Conservation (phyloP, 164 flowering plant species). For the Chimonanthus salicifolius region DNA sequence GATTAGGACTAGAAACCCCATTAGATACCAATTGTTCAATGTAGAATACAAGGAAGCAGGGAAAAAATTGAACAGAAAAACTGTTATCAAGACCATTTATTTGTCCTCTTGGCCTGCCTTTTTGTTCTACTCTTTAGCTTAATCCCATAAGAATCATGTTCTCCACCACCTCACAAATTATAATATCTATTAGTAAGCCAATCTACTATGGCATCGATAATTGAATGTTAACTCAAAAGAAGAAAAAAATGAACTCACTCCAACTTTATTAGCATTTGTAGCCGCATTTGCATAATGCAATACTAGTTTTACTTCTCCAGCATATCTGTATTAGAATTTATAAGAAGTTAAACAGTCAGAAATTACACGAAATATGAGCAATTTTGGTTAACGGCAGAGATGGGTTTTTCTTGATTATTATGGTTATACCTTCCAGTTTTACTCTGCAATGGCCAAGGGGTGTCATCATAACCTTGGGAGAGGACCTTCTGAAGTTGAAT, state of each 20-base stretch:
- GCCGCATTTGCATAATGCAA: conserved; percentile 55
- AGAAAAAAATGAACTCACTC: conserved; percentile 30
- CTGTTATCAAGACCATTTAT: no score
- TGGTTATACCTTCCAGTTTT: conserved; percentile 57
- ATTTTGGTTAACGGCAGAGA: background rate
- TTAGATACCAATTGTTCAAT: no score
- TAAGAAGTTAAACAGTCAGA: background rate
- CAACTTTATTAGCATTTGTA: background rate
- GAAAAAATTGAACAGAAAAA: no score
- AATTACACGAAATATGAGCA: background rate
- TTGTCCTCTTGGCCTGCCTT: no score
- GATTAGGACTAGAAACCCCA: no score
- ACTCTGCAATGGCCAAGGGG: conserved; percentile 60
- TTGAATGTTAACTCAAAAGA: background rate
- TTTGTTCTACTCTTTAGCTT: no score
- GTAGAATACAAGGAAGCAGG: background rate
- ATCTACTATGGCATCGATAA: no score
- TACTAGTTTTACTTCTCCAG: conserved; percentile 79
- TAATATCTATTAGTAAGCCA: no score
- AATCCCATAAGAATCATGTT: no score
- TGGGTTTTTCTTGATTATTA: background rate
- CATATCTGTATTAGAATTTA: conserved; percentile 37
- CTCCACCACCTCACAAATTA: no score
- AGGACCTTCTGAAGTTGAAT: conserved; percentile 73
- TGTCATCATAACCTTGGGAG: conserved; percentile 70